Evolutionary conservation across 116 monocot species (phyloP), one percentile per base, ranked within the genome.

Genomic region (Cymodocea nodosa): DNA sequence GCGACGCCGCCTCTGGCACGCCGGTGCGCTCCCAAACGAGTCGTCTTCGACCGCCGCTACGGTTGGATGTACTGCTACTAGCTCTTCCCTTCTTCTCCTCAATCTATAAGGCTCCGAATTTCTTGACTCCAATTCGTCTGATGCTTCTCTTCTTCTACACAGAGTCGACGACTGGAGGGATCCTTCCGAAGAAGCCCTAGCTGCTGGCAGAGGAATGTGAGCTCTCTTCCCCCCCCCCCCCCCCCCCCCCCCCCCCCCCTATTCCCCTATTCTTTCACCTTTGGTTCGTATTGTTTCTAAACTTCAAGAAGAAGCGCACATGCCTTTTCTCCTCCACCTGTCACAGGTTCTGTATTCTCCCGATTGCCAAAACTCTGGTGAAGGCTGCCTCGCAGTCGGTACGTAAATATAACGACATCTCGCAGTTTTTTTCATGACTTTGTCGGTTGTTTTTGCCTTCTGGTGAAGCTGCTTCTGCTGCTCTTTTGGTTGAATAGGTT

Each of bases 81-180:
- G 69, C 66, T 65, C 50, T 58, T 49, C 35, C 18, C 24, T 23
- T 48, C 34, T 49, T 15, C 23, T 51, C 50, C 66, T 1, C 30
- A 3, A 30, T 30, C 30, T 50, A 23, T 57, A 48, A 13, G 60
- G 30, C 16, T 35, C 15, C 11, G 30, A 54, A 54, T 15, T 3
- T 60, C 16, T 36, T 13, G 35, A 60, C 23, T 60, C 16, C 36
- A 60, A 11, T 36, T 20, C 6, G n/a, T 20, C n/a, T 64, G 44
- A 44, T 44, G 44, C 44, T 22, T 65, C 13, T 54, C 17, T 67
- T 68, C 13, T 70, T 61, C 22, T 44, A 30, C 36, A 10, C 78
- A 92, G 92, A 12, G 74, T 83, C 16, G 92, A 92, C 66, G 87
- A 92, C 63, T 92, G 92, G 87, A 92, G 76, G 68, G 76, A 85